These are phyloP conservation scores for Apiospora rasikravindrae DNA, from an alignment of 2,329 filamentous ascomycete genomes.

Conservation along the genomic window DNA sequence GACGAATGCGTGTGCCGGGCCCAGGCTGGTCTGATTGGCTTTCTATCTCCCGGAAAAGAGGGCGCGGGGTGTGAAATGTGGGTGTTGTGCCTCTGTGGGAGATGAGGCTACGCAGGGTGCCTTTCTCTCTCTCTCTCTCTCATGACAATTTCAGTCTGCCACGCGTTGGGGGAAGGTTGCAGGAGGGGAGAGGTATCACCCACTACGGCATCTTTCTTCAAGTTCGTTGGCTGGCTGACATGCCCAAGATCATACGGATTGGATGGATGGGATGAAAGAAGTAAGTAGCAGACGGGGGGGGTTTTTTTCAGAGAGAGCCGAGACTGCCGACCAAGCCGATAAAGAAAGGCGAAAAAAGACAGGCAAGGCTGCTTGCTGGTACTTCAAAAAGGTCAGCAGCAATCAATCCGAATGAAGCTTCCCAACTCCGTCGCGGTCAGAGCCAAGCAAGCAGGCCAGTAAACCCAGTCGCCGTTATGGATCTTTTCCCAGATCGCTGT, in stretches of 20 bases:
- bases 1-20: neutral
- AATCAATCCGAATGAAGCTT: neutral
- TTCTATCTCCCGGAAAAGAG: neutral
- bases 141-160: neutral
- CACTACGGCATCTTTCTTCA: neutral
- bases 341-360: neutral
- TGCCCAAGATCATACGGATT: neutral
- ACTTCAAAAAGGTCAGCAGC: neutral
- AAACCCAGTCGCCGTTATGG: neutral
- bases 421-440: neutral
- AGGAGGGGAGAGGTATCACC: neutral
- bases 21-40: neutral
- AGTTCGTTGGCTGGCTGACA: neutral
- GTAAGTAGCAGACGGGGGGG: neutral
- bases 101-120: neutral
- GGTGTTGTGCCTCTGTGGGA: neutral
- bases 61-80: neutral
- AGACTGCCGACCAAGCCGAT: neutral
- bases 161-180: conserved; percentile 8
- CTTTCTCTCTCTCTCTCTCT: neutral
- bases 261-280: neutral
- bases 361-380: neutral
- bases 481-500: neutral
- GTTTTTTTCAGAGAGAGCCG: neutral
- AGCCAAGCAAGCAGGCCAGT: neutral